Base-by-base conservation (phyloP, 352 stramenopile species). In the Aphanomyces astaci region DNA sequence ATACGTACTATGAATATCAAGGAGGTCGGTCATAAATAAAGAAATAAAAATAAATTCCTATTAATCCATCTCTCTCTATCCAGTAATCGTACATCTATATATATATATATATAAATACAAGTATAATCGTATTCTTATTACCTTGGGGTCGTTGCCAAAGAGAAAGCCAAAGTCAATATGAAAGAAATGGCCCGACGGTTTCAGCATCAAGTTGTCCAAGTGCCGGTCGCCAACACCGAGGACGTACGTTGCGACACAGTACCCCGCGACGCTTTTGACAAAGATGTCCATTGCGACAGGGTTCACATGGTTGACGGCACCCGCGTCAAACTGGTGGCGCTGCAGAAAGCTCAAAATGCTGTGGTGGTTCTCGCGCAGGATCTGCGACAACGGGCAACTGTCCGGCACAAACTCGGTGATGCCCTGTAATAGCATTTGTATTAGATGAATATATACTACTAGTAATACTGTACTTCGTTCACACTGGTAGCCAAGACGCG, bases 171-270 rank as follows among this genome's bases (percentile, higher is more conserved):
- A 81, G 27, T 81, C 76, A 55, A 81, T 81, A 45, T 81, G 76
- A 43, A 81, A 81, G 11, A 77, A 65, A 10, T 70, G 43, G 19
- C 75, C 75, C 53, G 54, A 3, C 53, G 39, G 13, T 62, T 64
- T 48, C 2, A 86, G 15, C 79, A 87, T 87, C 72, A 87, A 85
- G 59, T 87, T 87, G 66, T 83, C 77, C 49, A 77, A 72, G 63
- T 87, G 79, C 10, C 79, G 73, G 51, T 87, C 79, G 15, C 79
- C 79, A 43, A 87, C 76, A n/a, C 79, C 79, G 11, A 87, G 70
- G 10, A 86, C 73, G 48, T 83, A 83, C 15, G 75, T 82, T 24
- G 78, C 77, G 15, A 86, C 79, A 36, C 79, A 87, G 64, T 54
- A 75, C 5, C 52, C 59, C 4, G 73, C 73, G 43, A 74, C 73